phyloP scores from a whole-genome alignment of 805 yeast genomes.

The Ogataea ganodermae region DNA sequence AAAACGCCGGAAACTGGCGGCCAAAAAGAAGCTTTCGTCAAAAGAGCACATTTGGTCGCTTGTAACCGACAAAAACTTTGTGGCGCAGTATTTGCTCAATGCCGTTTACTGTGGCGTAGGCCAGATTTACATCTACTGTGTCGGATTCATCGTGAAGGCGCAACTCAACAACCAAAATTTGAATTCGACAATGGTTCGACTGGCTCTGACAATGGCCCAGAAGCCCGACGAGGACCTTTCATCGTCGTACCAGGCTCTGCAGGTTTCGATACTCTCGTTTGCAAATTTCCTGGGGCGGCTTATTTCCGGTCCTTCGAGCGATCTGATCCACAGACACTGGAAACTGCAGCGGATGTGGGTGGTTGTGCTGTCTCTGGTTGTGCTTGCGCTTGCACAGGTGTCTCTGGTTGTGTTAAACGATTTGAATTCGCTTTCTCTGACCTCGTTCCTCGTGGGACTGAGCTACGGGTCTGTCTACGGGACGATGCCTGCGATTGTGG shows the following conservation, averaged over 20 bases:
- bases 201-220: background rate
- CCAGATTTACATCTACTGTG: conserved; percentile 70
- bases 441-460: conserved; percentile 60
- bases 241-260: conserved; percentile 62
- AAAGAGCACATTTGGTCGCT: conserved; percentile 28
- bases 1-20: conserved; percentile 14
- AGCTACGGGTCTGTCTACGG: conserved; percentile 76
- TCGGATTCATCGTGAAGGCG: conserved; percentile 68
- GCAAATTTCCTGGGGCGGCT: conserved; percentile 68
- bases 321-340: conserved; percentile 51
- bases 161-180: conserved; percentile 35
- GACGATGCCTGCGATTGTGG: conserved; percentile 72
- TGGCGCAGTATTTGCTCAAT: conserved; percentile 55
- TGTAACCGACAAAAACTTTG: conserved; percentile 40
- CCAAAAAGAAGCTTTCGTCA: conserved; percentile 18
- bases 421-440: conserved; percentile 43
- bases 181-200: conserved; percentile 13
- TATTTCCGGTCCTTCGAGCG: conserved; percentile 66
- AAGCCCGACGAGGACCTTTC: conserved; percentile 36
- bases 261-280: conserved; percentile 66
- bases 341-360: conserved; percentile 69
- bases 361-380: conserved; percentile 42
- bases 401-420: conserved; percentile 41
- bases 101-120: conserved; percentile 64
- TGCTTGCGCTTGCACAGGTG: conserved; percentile 41